phyloP scores from a whole-genome alignment of 2,329 filamentous ascomycete genomes.

The Venturia oleaginea region DNA sequence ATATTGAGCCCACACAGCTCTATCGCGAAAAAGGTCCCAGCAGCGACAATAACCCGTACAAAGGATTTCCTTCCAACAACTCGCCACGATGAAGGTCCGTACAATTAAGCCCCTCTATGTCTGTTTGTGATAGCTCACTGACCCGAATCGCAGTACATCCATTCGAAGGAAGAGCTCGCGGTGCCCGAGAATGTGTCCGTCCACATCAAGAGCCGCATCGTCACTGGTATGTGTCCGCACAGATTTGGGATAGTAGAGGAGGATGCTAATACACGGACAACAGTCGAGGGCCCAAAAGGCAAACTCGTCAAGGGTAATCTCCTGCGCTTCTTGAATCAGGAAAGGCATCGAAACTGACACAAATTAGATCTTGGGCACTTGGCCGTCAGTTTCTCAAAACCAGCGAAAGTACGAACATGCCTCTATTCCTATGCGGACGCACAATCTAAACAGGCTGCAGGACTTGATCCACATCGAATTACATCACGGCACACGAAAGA shows the following conservation, averaged over 20 bases:
- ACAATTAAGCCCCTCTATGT: background rate
- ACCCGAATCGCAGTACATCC: constrained; percentile 98
- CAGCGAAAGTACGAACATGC: constrained; percentile 47
- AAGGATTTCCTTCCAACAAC: constrained; percentile 18
- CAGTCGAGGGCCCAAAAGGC: constrained; percentile 93
- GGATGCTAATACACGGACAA: background rate
- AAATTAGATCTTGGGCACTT: constrained; percentile 70
- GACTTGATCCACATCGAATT: constrained; percentile 91
- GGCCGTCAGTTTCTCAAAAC: constrained; percentile 82
- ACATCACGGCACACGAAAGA: constrained; percentile 97
- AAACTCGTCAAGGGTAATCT: constrained; percentile 72
- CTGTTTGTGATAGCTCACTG: background rate
- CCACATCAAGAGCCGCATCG: constrained; percentile 89
- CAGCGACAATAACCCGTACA: background rate
- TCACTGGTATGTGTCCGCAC: constrained; percentile 76
- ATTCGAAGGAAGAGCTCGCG: constrained; percentile 89
- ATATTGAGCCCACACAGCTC: background rate
- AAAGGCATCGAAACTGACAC: background rate
- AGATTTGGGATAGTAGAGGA: background rate
- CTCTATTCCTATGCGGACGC: background rate
- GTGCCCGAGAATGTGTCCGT: constrained; percentile 99
- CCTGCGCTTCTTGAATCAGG: background rate
- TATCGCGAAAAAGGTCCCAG: background rate
- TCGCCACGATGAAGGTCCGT: background rate
- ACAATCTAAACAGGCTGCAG: constrained; percentile 18